Base-by-base conservation (phyloP, 768 basidiomycete species). In the Galerina marginata region DNA sequence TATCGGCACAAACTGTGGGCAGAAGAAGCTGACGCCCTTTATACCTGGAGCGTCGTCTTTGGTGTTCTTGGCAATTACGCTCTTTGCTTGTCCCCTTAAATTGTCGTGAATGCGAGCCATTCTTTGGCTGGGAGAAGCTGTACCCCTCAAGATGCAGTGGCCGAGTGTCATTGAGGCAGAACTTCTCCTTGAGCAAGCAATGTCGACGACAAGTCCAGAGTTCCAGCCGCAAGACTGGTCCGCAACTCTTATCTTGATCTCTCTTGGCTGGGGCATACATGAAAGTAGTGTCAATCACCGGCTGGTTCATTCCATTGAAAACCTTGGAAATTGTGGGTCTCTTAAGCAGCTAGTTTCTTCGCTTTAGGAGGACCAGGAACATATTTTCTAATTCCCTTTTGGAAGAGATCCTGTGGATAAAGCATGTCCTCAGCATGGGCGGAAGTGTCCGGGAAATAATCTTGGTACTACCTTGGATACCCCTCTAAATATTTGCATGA, bases 401-500 rank as follows among this genome's bases (percentile, higher is more conserved):
- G 67, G 58, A 77, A 75, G 4, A 77, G 16, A 70, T 79, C 76
- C 75, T 77, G 48, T 29, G 3, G 37, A 26, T 7, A 38, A 46
- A 48, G 29, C 36, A 10, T 37, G 9, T n/a, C n/a, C 26, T n/a
- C 26, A 36, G n/a, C 23, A 42, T 26, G 16, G 7, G 11, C 23
- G 20, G n/a, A 58, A 43, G 4, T 7, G 10, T 14, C 43, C 12
- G 9, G 43, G n/a, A 14, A 16, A 3, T 23, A 15, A 14, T 7
- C 29, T 26, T 40, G 29, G 71, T 52, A 89, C 92, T n/a, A n/a
- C n/a, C 83, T 87, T 92, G 63, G 86, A 63, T 44, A 93, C 75
- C 7, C 93, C 92, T 49, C 70, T 72, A 25, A 62, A 37, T 50
- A 96, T 91, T 71, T 84, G 74, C 6, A 12, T 38, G 47, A 97